Evolutionary conservation across 1,284 basidiomycete species (phyloP).

Genomic region (Xerocomus cyaneibrunnescens): DNA sequence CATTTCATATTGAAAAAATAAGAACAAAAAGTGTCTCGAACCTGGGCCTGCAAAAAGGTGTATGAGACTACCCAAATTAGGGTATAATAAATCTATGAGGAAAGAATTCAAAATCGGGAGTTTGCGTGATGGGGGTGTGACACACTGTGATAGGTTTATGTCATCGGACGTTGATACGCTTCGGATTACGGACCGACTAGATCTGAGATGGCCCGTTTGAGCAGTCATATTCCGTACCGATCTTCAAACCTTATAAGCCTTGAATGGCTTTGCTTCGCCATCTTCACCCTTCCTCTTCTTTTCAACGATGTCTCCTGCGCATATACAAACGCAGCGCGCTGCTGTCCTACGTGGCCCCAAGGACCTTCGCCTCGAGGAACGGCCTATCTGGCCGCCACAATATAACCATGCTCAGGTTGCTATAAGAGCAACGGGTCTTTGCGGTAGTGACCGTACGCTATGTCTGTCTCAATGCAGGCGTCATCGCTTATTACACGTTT

Average conservation of each 20-base stretch:
- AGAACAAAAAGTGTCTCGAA: constrained; percentile 10
- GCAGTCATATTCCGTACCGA: constrained; percentile 29
- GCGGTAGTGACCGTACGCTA: constrained; percentile 84
- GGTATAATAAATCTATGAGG: constrained; percentile 24
- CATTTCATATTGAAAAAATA: constrained; percentile 8
- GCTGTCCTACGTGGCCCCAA: constrained; percentile 71
- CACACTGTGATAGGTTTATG: constrained; percentile 31
- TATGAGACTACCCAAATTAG: constrained; percentile 23
- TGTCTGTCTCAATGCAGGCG: constrained; percentile 3
- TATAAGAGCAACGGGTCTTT: constrained; percentile 84
- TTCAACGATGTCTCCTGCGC: constrained; percentile 57
- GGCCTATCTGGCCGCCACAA: constrained; percentile 64
- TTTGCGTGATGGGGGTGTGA: constrained; percentile 27
- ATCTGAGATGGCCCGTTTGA: constrained; percentile 23
- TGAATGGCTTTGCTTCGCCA: constrained; percentile 27
- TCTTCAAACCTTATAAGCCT: constrained; percentile 36
- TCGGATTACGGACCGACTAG: constrained; percentile 32
- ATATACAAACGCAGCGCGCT: constrained; percentile 55
- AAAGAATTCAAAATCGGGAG: constrained; percentile 23
- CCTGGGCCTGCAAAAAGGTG: constrained; percentile 12
- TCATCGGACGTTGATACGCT: constrained; percentile 27
- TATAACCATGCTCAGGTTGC: constrained; percentile 71
- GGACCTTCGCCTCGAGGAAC: constrained; percentile 71
- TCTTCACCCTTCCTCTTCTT: constrained; percentile 22
- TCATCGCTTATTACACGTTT: constrained; percentile 10